Conservation (phyloP, 2,329 filamentous ascomycete species). For the Calonectria crousiana region DNA sequence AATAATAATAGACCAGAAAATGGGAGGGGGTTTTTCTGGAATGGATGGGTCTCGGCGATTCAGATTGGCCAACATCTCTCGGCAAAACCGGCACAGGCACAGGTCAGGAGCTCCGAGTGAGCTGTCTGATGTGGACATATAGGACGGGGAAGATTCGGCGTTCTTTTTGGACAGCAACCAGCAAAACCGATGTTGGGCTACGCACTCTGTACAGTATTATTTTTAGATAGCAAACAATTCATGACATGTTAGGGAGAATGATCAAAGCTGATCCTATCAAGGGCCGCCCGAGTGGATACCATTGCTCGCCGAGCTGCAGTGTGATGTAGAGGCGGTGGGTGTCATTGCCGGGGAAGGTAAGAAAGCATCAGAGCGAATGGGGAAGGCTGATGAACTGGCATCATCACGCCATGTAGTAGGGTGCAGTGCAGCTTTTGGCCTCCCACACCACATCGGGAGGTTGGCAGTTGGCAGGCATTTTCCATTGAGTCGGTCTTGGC, state of each 20-base stretch:
- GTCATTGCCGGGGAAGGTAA: neutral
- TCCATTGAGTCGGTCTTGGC: neutral
- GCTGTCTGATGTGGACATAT: slow-evolving; percentile 24
- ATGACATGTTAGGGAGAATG: neutral
- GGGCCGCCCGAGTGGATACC: neutral
- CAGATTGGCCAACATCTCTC: slow-evolving; percentile 23
- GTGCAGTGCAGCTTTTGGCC: neutral
- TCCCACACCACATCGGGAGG: neutral
- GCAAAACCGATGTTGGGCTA: slow-evolving; percentile 26
- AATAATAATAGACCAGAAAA: slow-evolving; percentile 39
- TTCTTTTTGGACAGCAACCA: slow-evolving; percentile 32
- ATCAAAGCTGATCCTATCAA: neutral
- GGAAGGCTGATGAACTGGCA: slow-evolving; percentile 11
- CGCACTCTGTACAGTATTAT: slow-evolving; percentile 21
- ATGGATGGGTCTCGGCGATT: slow-evolving; percentile 8
- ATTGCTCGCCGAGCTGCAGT: neutral
- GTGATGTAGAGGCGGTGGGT: neutral
- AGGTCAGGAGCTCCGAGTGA: slow-evolving; percentile 18
- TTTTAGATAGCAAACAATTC: slow-evolving; percentile 16
- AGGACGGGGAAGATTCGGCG: slow-evolving; percentile 39
- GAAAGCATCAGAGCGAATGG: neutral
- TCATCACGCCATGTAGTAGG: slow-evolving; percentile 9
- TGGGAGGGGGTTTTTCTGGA: slow-evolving; percentile 1
- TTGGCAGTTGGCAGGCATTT: neutral
- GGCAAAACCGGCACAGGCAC: slow-evolving; percentile 7